Percentiles rank a stretch among this genome's conserved stretches.
phyloP scores from a whole-genome alignment of 2,329 filamentous ascomycete genomes.

The Penicillium brevicompactum region DNA sequence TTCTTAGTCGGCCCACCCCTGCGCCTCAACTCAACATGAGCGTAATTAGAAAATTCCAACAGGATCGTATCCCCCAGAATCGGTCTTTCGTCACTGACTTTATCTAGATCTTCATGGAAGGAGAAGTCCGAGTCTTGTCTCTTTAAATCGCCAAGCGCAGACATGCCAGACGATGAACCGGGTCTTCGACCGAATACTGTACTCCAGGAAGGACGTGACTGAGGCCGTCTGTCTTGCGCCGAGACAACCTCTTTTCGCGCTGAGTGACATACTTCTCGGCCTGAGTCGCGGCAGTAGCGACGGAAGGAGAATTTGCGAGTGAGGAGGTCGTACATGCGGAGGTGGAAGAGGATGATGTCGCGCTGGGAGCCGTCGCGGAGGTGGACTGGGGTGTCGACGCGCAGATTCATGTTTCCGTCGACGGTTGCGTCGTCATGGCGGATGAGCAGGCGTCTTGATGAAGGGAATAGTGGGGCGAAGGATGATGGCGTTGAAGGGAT shows the following conservation, averaged over 20 bases:
- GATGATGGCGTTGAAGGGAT: conserved; percentile 77
- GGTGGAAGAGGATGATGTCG: conserved; percentile 81
- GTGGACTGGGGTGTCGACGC: conserved; percentile 75
- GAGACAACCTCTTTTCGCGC: conserved; percentile 66
- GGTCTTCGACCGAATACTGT: conserved; percentile 60
- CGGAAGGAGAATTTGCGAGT: conserved; percentile 86
- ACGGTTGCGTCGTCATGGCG: conserved; percentile 86
- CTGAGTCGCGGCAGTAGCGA: conserved; percentile 88
- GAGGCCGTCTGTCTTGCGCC: conserved; percentile 53
- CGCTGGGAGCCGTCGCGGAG: conserved; percentile 60
- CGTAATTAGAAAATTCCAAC: conserved; percentile 97
- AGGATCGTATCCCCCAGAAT: conserved; percentile 76
- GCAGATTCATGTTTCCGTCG: conserved; percentile 96
- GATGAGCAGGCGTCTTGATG: conserved; percentile 75
- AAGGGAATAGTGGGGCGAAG: conserved; percentile 85
- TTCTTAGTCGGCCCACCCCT: conserved; percentile 69
- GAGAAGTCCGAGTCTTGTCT: conserved; percentile 61
- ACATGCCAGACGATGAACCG: conserved; percentile 55
- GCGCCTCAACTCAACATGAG: conserved; percentile 79
- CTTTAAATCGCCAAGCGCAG: conserved; percentile 48
- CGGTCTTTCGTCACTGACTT: conserved; percentile 10
- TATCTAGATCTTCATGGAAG: conserved; percentile 37
- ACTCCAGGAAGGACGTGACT: conserved; percentile 61
- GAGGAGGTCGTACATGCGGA: conserved; percentile 90
- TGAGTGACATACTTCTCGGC: conserved; percentile 87